Evolutionary conservation across 129 eudicot species (phyloP), one percentile per base, ranked within the genome.

Genomic region (Glebionis coronaria): DNA sequence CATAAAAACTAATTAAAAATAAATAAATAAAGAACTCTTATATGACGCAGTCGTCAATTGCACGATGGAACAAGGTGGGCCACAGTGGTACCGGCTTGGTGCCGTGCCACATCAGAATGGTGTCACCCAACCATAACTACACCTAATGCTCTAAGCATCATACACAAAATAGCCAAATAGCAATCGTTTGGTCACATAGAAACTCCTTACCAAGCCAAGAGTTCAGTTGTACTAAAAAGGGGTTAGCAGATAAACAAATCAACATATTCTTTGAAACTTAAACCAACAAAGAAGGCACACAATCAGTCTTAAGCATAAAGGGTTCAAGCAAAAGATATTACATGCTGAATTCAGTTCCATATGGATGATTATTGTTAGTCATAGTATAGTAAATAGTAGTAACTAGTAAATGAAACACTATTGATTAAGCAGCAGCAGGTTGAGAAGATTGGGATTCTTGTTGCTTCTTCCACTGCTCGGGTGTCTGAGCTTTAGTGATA

Each of bases 381-480:
- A 44, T 54, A 60, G 16, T 47, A 23, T 23, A 70, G 67, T 29
- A 38, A 3, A 3, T 20, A 11, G 62, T 13, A 38, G 3, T 45
- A 57, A 70, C 14, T 23, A 19, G 61, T 29, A 58, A 12, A 16
- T 3, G 38, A 67, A 15, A 49, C 9, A 23, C 29, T n/a, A 44
- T 53, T 28, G 84, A 35, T 35, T 35, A 35, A 35, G 42, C 42
- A 55, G 85, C 69, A 20, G 87, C 75, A 60, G 85, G 76, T 65
- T 84, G 83, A 44, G 92, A 79, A 57, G 81, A 69, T 54, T 81
- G 76, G 18, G 92, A 67, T 63, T 76, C 87, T 65, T 77, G 91
- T 67, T 73, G 89, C 65, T 88, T 82, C 65, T 92, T 88, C 95
- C 96, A 88, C 68, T 92, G 96, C 29, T 84, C 91, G 2, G 92